phyloP scores from a whole-genome alignment of 805 yeast genomes.

The Monosporozyma servazzii region DNA sequence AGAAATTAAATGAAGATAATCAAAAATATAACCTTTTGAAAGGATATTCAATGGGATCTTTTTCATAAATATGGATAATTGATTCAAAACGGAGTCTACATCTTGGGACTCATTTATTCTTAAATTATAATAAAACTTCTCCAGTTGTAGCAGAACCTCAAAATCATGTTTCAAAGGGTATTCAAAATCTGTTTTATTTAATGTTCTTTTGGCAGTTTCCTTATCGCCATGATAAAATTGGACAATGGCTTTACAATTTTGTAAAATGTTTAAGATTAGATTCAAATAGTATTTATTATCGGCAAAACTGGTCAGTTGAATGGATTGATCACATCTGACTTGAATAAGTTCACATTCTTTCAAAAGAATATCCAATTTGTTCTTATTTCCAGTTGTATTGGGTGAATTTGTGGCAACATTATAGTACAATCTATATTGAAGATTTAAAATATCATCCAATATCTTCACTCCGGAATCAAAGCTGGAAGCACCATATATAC shows the following conservation, averaged over 20 bases:
- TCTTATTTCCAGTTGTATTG: not conserved
- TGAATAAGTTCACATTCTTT: constrained; percentile 13
- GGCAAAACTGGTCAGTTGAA: constrained; percentile 1
- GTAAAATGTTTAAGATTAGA: constrained; percentile 13
- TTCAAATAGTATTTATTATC: constrained; percentile 4
- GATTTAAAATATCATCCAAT: constrained; percentile 18
- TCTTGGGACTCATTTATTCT: constrained; percentile 2
- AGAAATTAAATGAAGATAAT: constrained; percentile 18
- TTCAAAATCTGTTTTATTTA: not conserved
- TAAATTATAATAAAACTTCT: constrained; percentile 18
- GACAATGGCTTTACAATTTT: constrained; percentile 11
- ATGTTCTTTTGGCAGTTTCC: not conserved
- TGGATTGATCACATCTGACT: constrained; percentile 4
- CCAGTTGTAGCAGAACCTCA: constrained; percentile 15
- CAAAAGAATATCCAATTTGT: constrained; percentile 8
- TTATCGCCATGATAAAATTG: constrained; percentile 1
- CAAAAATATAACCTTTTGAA: constrained; percentile 20
- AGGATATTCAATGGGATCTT: constrained; percentile 13
- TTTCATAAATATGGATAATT: constrained; percentile 9
- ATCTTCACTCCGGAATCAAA: constrained; percentile 14
- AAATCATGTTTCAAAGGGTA: constrained; percentile 5
- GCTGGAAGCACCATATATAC: constrained; percentile 21
- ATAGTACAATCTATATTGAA: constrained; percentile 21
- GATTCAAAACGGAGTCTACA: not conserved
- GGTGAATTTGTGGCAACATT: constrained; percentile 13